phyloP scores from a whole-genome alignment of 106 monocot genomes.

The Apostasia ramifera region DNA sequence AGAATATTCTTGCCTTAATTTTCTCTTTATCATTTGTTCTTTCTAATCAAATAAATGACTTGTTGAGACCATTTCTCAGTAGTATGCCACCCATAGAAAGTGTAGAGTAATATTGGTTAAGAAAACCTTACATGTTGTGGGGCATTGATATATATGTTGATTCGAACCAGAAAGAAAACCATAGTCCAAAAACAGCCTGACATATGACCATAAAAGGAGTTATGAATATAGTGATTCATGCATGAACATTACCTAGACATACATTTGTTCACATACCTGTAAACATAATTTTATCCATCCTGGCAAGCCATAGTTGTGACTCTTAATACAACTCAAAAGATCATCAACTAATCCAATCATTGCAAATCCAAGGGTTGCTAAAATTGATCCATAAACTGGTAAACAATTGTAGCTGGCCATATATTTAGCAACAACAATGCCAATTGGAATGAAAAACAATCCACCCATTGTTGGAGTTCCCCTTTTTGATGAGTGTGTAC shows the following conservation, averaged over 20 bases:
- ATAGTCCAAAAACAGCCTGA: slow-evolving; percentile 55
- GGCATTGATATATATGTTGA: slow-evolving; percentile 47
- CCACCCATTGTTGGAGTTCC: slow-evolving; percentile 82
- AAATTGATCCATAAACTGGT: slow-evolving; percentile 38
- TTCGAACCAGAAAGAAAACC: slow-evolving; percentile 73
- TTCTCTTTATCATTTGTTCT: too few relatives aligned
- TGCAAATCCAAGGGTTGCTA: slow-evolving; percentile 57
- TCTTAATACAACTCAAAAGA: slow-evolving; percentile 25
- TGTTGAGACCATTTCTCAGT: background rate
- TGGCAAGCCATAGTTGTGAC: slow-evolving; percentile 52
- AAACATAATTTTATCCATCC: slow-evolving; percentile 52
- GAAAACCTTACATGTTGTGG: slow-evolving; percentile 69
- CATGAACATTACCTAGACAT: too few relatives aligned
- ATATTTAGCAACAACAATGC: slow-evolving; percentile 45
- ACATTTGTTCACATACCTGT: slow-evolving; percentile 25
- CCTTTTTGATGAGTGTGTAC: slow-evolving; percentile 36
- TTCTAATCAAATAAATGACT: background rate
- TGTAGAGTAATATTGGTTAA: slow-evolving; percentile 19
- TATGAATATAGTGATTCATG: too few relatives aligned
- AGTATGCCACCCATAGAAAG: slow-evolving; percentile 12
- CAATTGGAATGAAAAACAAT: slow-evolving; percentile 78
- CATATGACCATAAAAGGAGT: too few relatives aligned
- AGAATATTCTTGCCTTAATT: too few relatives aligned
- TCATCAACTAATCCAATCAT: slow-evolving; percentile 79
- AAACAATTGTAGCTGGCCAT: slow-evolving; percentile 36